Conservation (phyloP, 495 filamentous ascomycete genomes). For the Hypoxylon lienhwacheense region DNA sequence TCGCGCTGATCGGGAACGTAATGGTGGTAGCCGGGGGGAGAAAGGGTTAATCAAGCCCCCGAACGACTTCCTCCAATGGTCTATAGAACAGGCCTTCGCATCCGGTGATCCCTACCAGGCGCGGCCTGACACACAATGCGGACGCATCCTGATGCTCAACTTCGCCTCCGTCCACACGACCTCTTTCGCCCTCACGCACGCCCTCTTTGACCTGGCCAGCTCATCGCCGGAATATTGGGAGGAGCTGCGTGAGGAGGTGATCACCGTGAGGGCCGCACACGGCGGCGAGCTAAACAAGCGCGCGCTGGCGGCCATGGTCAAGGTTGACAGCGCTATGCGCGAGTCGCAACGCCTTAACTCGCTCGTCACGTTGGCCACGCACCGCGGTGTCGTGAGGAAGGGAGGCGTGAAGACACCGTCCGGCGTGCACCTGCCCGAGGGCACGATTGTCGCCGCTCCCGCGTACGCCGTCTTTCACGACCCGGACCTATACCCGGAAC, state of each 20-base stretch:
- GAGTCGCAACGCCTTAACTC: slow-evolving; percentile 43
- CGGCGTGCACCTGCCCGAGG: slow-evolving; percentile 34
- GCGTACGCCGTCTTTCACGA: slow-evolving; percentile 33
- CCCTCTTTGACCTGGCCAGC: slow-evolving; percentile 48
- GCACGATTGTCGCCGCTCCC: slow-evolving; percentile 24
- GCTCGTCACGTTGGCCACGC: slow-evolving; percentile 35
- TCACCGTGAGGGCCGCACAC: slow-evolving; percentile 34
- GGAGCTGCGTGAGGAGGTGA: slow-evolving; percentile 57
- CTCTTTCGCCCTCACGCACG: slow-evolving; percentile 49
- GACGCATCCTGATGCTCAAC: slow-evolving; percentile 45
- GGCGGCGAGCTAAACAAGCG: slow-evolving; percentile 47
- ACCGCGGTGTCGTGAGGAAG: slow-evolving; percentile 34
- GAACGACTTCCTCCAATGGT: slow-evolving; percentile 49
- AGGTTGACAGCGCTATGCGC: slow-evolving; percentile 45
- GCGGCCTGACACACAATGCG: slow-evolving; percentile 32
- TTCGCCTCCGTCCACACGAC: slow-evolving; percentile 58
- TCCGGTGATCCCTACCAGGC: slow-evolving; percentile 36
- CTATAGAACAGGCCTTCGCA: slow-evolving; percentile 36
- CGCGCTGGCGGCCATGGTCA: slow-evolving; percentile 45
- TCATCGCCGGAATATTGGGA: slow-evolving; percentile 49
- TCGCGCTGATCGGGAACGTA: too few relatives aligned
- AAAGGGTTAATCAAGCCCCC: slow-evolving; percentile 27
- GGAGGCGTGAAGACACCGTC: slow-evolving; percentile 42
- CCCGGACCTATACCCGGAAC: slow-evolving; percentile 29
- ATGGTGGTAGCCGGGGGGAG: slow-evolving; percentile 36